These are phyloP conservation scores for Trichosporon sp. DNA, from an alignment of 1,284 basidiomycete genomes.

Conservation along the genomic window DNA sequence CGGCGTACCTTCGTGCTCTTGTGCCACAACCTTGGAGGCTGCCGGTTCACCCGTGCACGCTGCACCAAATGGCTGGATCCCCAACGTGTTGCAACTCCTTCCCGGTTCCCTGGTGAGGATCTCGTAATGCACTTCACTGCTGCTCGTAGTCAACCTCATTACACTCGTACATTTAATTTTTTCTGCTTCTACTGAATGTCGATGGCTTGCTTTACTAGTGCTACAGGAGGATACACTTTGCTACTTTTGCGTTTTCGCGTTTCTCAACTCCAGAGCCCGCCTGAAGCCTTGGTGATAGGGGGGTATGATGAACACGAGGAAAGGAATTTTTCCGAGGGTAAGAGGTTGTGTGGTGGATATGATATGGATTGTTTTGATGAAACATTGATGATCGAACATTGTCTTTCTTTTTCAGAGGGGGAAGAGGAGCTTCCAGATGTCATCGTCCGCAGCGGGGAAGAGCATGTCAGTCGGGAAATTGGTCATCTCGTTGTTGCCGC, in stretches of 20 bases:
- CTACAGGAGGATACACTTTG: not conserved
- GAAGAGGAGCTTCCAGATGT: conserved; percentile 31
- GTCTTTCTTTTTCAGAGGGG: no score
- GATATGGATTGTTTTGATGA: not conserved
- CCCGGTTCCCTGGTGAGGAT: no score
- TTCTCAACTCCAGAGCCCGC: not conserved
- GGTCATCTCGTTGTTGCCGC: not conserved
- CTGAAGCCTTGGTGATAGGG: not conserved
- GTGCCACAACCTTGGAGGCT: no score
- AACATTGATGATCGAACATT: no score
- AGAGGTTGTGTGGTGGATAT: not conserved
- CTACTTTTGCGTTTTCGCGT: not conserved
- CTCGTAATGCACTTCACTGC: no score
- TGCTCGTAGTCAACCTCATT: not conserved
- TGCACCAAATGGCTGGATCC: not conserved
- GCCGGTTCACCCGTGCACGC: not conserved
- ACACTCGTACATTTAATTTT: not conserved
- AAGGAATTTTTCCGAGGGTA: not conserved
- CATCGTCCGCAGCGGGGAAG: conserved; percentile 27
- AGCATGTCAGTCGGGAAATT: conserved; percentile 14
- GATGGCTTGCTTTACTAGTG: not conserved
- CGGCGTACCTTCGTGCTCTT: no score
- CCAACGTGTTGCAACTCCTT: not conserved
- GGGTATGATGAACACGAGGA: not conserved
- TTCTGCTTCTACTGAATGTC: not conserved